Percentiles rank a stretch among this genome's conserved stretches.
phyloP scores from a whole-genome alignment of 148 eudicot genomes.

The Camellia sinensis region DNA sequence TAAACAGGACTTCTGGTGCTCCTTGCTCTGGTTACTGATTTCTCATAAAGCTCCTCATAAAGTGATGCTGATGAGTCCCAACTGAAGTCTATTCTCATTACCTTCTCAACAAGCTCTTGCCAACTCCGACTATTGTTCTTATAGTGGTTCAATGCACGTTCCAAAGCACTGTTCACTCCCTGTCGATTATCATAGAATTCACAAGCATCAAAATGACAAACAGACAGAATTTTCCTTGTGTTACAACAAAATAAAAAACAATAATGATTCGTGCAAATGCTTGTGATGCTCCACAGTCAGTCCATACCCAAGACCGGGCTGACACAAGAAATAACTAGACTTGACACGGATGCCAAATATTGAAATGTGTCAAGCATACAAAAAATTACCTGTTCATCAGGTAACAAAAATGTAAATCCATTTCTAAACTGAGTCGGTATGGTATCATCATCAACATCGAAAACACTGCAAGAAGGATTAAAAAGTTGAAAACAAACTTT shows the following conservation, averaged over 20 bases:
- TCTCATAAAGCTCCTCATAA: constrained; percentile 78
- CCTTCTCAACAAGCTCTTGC: constrained; percentile 78
- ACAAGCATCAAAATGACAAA: constrained; percentile 13
- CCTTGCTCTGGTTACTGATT: constrained; percentile 68
- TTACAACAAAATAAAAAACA: not conserved
- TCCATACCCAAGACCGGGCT: not conserved
- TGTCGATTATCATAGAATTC: constrained; percentile 18
- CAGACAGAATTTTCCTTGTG: not conserved
- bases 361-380: not conserved
- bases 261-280: not conserved
- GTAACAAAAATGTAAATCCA: constrained; percentile 71
- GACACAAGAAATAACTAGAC: not conserved
- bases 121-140: constrained; percentile 50
- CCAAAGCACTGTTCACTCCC: constrained; percentile 75
- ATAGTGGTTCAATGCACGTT: constrained; percentile 67
- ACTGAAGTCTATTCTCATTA: constrained; percentile 79
- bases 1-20: constrained; percentile 32
- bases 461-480: constrained; percentile 55
- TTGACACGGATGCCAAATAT: not conserved
- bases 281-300: not conserved
- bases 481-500: not conserved
- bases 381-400: constrained; percentile 78
- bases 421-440: constrained; percentile 73
- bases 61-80: constrained; percentile 81
- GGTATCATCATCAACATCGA: constrained; percentile 77